These are phyloP conservation scores for Cicer yamashitae DNA, from an alignment of 306 rosid genomes.

Conservation along the genomic window DNA sequence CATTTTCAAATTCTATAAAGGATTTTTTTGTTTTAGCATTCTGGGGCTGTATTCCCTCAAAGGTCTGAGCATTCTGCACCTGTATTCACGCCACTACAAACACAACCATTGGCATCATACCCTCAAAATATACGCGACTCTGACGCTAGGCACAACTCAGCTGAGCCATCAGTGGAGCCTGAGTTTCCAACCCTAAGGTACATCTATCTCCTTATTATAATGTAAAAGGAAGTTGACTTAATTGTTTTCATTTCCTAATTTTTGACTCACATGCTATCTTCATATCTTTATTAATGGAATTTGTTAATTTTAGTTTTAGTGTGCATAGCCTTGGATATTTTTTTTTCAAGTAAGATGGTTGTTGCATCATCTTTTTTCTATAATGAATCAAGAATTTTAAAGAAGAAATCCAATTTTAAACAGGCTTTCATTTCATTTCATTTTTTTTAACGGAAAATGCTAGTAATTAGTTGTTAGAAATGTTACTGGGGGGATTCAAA, in stretches of 20 bases:
- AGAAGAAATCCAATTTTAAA: conserved; percentile 5
- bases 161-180: conserved; percentile 77
- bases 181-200: conserved; percentile 94
- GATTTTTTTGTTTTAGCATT: conserved; percentile 68
- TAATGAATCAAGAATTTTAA: not conserved
- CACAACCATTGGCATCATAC: conserved; percentile 82
- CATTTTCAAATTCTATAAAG: conserved; percentile 39
- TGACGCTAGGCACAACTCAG: conserved; percentile 55
- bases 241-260: conserved; percentile 21
- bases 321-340: conserved; percentile 10
- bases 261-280: conserved; percentile 30
- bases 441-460: not conserved
- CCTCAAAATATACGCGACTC: conserved; percentile 73
- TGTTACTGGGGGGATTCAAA: not conserved
- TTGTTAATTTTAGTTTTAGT: conserved; percentile 23
- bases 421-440: not conserved
- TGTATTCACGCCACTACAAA: conserved; percentile 89
- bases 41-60: conserved; percentile 93
- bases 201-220: conserved; percentile 40
- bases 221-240: conserved; percentile 37
- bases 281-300: conserved; percentile 28
- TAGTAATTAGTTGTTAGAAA: not conserved
- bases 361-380: conserved; percentile 20
- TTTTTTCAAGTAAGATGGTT: conserved; percentile 31
- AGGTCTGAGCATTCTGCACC: conserved; percentile 84